phyloP scores from a whole-genome alignment of 345 rosid species.

The Eucalyptus globulus region DNA sequence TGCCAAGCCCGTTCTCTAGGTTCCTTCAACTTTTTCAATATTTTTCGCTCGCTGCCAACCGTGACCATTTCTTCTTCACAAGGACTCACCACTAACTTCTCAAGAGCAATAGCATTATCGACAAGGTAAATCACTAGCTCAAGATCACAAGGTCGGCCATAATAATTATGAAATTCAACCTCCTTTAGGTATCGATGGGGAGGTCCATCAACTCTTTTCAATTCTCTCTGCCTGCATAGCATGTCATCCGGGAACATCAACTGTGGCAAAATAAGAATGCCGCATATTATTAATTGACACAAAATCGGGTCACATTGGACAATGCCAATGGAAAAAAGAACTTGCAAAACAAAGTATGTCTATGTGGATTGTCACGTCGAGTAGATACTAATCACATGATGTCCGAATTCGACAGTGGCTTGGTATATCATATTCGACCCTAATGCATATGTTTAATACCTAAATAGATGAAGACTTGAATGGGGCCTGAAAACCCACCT shows the following conservation, averaged over 20 bases:
- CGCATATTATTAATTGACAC: no score
- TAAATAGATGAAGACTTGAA: background rate
- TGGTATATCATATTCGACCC: background rate
- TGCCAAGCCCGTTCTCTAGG: background rate
- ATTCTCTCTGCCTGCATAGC: no score
- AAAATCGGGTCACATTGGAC: background rate
- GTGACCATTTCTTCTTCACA: background rate
- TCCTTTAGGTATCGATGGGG: no score
- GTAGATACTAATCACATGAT: no score
- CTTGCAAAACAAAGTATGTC: background rate
- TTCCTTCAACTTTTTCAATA: background rate
- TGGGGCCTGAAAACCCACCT: background rate
- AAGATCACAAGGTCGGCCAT: no score
- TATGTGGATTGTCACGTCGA: background rate
- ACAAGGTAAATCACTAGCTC: no score
- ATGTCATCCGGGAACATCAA: background rate
- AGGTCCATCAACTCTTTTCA: background rate
- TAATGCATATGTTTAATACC: background rate
- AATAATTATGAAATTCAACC: no score
- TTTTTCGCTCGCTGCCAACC: background rate
- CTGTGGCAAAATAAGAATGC: background rate
- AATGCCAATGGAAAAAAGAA: background rate
- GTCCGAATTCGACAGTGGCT: background rate
- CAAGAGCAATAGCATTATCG: no score
- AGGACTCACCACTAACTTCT: no score